Evolutionary conservation across 768 basidiomycete species (phyloP).

Genomic region (Amanita fuliginea): DNA sequence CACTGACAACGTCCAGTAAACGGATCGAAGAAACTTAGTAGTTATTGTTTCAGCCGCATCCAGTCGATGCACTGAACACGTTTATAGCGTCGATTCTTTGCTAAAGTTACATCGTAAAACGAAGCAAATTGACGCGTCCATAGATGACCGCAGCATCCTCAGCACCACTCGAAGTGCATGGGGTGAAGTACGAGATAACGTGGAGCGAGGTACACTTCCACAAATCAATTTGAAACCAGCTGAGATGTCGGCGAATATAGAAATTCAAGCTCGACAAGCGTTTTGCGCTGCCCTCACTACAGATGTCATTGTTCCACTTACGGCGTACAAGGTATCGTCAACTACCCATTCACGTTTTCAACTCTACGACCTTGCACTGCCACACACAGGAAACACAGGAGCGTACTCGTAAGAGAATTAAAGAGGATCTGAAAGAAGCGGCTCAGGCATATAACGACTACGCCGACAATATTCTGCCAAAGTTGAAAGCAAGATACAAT

Average conservation of each 20-base stretch:
- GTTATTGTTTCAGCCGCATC: constrained; percentile 1
- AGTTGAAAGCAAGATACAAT: constrained; percentile 65
- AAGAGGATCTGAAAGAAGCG: constrained; percentile 82
- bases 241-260: constrained; percentile 24
- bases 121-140: constrained; percentile 53
- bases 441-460: constrained; percentile 70
- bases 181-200: constrained; percentile 76
- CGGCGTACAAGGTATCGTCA: constrained; percentile 41
- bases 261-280: constrained; percentile 74
- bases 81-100: constrained; percentile 59
- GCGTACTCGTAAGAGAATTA: constrained; percentile 83
- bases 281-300: constrained; percentile 58
- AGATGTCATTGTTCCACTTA: constrained; percentile 67
- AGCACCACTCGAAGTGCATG: constrained; percentile 64
- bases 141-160: constrained; percentile 64
- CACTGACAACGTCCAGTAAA: constrained; percentile 36
- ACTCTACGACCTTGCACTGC: not conserved
- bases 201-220: constrained; percentile 56
- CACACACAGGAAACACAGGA: constrained; percentile 72
- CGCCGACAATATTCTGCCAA: constrained; percentile 69
- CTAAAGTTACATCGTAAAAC: constrained; percentile 62
- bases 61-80: constrained; percentile 1
- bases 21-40: constrained; percentile 83
- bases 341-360: constrained; percentile 1
- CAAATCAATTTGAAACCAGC: constrained; percentile 6